Base-by-base conservation (phyloP, 1,284 basidiomycete genomes). In the Wolfiporia cocos region DNA sequence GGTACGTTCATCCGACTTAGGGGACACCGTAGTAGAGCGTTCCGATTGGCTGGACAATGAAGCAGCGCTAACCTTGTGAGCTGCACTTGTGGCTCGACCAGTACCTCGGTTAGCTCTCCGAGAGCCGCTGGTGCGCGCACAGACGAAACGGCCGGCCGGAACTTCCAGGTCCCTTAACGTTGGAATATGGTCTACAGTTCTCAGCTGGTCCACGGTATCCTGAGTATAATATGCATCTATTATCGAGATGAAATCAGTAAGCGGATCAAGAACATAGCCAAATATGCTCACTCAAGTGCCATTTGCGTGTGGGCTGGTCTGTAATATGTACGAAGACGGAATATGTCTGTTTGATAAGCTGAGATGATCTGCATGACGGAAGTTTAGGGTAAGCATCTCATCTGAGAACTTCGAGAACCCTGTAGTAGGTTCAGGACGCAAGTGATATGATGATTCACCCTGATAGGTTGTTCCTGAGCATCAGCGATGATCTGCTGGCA, bases 81-180 rank as follows among this genome's bases (percentile, higher is more conserved):
- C n/a, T n/a, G n/a, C 26, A 34, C 29, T 7, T 37, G 43, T 4
- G 41, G 29, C 10, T 26, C 42, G n/a, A 21, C 26, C n/a, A 23
- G 30, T 14, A n/a, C 26, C 37, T 9, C 43, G 37, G 4, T 19
- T 17, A 19, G 35, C n/a, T 31, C 41, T 47, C 5, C 52, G 50
- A 3, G 42, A 47, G 21, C 47, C 63, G 36, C 75, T 74, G 56
- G 71, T 71, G 14, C 84, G 76, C 7, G 84, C 83, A 49, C 80
- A 81, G 48, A 66, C 70, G 54, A 86, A 87, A 43, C 66, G 70
- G 20, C 76, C 77, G 4, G 62, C 59, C 0, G 85, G 84, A 17
- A 82, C 78, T 9, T 62, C 55, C 18, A 87, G 58, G 24, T 53
- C 53, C 7, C 70, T 68, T 28, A 87, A 69, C 32, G 68, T 57